phyloP scores from a whole-genome alignment of 106 monocot genomes.

The Amphibolis antarctica region DNA sequence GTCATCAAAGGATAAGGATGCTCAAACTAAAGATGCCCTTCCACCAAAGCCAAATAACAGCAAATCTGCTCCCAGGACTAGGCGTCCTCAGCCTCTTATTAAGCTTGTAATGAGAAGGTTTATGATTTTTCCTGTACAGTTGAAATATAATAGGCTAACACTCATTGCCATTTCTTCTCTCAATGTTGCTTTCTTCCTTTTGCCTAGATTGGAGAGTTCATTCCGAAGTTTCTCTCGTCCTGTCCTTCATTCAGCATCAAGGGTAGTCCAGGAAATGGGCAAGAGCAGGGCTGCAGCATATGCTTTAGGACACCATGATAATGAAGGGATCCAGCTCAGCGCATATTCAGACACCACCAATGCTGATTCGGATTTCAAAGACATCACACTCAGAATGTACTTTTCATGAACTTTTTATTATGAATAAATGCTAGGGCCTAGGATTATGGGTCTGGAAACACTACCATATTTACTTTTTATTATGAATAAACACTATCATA shows the following conservation, averaged over 20 bases:
- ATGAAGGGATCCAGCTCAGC: conserved; percentile 63
- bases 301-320: conserved; percentile 70
- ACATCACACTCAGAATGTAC: conserved; percentile 65
- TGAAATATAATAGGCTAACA: background rate
- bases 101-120: conserved; percentile 99
- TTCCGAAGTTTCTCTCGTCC: conserved; percentile 97
- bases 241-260: conserved; percentile 89
- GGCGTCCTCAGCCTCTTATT: conserved; percentile 87
- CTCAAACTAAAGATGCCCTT: conserved; percentile 42
- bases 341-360: conserved; percentile 69
- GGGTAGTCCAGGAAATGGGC: conserved; percentile 98
- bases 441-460: too few relatives aligned
- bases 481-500: too few relatives aligned
- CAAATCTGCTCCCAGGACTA: conserved; percentile 57
- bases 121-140: conserved; percentile 8
- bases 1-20: conserved; percentile 42
- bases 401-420: background rate
- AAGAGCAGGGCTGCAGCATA: conserved; percentile 97
- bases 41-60: conserved; percentile 51
- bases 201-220: conserved; percentile 75
- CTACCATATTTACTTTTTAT: too few relatives aligned
- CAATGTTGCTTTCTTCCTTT: background rate
- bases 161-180: conserved; percentile 1
- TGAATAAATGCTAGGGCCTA: too few relatives aligned
- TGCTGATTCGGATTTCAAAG: conserved; percentile 56